These are phyloP conservation scores for Diaporthe sp. DNA, from an alignment of 2,329 filamentous ascomycete species.

Conservation along the genomic window DNA sequence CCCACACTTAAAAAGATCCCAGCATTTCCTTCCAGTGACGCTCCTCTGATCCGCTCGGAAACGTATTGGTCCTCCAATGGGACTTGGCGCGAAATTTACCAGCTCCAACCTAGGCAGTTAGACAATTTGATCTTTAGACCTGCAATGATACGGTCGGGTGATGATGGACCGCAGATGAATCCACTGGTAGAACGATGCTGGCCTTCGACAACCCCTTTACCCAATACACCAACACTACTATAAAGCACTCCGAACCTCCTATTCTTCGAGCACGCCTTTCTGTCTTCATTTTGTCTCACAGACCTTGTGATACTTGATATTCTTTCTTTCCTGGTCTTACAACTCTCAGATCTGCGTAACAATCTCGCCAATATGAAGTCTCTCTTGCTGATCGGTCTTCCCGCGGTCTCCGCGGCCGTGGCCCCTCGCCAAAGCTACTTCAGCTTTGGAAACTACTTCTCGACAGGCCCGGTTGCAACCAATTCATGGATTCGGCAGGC, in stretches of 20 bases:
- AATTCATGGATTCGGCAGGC: constrained; percentile 13
- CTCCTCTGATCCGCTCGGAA: background rate
- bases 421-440: background rate
- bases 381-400: background rate
- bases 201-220: background rate
- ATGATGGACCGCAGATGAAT: background rate
- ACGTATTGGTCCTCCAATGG: background rate
- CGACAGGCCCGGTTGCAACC: constrained; percentile 5
- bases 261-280: background rate
- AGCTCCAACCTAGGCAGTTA: background rate
- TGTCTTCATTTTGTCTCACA: background rate
- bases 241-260: background rate
- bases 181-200: background rate
- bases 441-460: constrained; percentile 20
- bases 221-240: background rate
- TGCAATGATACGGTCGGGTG: background rate
- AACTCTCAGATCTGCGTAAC: background rate
- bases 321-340: background rate
- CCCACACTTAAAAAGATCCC: background rate
- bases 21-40: background rate
- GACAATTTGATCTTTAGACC: background rate
- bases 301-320: background rate
- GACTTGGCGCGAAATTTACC: background rate
- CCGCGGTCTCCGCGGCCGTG: background rate
- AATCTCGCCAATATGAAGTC: background rate